A percentile compares a stretch with the other conserved stretches of the same genome.
These are phyloP conservation scores for Penicillium sp. DNA, from an alignment of 2,329 filamentous ascomycete genomes.

Conservation along the genomic window DNA sequence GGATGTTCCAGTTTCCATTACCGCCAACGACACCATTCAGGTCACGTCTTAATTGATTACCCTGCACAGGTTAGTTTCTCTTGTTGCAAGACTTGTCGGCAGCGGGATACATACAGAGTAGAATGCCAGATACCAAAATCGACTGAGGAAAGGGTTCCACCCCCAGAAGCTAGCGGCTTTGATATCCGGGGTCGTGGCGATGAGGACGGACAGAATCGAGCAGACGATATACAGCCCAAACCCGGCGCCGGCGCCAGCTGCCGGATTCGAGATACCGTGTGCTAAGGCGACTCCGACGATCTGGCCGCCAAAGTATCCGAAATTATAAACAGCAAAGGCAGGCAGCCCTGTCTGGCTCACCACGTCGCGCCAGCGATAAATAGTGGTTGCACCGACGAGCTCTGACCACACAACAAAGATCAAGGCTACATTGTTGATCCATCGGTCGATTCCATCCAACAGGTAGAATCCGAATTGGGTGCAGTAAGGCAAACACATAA, in stretches of 20 bases:
- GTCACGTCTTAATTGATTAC: constrained; percentile 56
- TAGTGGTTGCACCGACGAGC: constrained; percentile 51
- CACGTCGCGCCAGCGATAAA: constrained; percentile 57
- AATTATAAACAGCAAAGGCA: constrained; percentile 51
- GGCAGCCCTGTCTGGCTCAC: constrained; percentile 50
- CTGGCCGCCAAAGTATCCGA: constrained; percentile 54
- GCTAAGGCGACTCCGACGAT: constrained; percentile 52
- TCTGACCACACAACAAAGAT: constrained; percentile 60
- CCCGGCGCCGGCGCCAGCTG: constrained; percentile 51
- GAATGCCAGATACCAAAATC: constrained; percentile 55
- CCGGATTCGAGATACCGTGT: constrained; percentile 41
- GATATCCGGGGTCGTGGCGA: constrained; percentile 41
- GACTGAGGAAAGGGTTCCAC: constrained; percentile 36
- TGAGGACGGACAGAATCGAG: constrained; percentile 24
- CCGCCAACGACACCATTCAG: constrained; percentile 54
- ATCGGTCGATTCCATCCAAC: constrained; percentile 54
- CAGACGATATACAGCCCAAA: constrained; percentile 52
- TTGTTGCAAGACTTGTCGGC: too few relatives aligned
- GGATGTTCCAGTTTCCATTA: constrained; percentile 57
- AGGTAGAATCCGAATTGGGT: constrained; percentile 58
- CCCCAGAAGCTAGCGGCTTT: constrained; percentile 45
- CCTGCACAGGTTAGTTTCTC: constrained; percentile 34
- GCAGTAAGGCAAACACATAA: constrained; percentile 56
- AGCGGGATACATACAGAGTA: constrained; percentile 51
- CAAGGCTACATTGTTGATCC: constrained; percentile 56